A percentile compares a stretch with the other conserved stretches of the same genome.
Conservation (phyloP, 2,329 filamentous ascomycete species). For the Capronia americana region DNA sequence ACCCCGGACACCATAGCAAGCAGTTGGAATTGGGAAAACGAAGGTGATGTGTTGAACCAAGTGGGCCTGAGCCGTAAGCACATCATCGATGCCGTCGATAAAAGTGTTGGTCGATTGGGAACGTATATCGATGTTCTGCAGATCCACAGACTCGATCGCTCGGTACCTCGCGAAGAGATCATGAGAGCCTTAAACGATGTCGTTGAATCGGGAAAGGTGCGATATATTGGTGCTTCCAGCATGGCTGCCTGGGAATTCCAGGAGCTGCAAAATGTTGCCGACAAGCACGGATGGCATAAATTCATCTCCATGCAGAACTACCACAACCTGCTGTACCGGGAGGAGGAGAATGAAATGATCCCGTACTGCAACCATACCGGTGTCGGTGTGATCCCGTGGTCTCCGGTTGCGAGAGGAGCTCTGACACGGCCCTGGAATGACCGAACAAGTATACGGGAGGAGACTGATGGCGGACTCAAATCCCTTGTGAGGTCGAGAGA, state of each 20-base stretch:
- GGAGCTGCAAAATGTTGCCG: conserved; percentile 56
- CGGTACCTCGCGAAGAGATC: conserved; percentile 55
- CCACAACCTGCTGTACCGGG: conserved; percentile 48
- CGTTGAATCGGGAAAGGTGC: conserved; percentile 50
- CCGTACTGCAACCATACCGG: conserved; percentile 49
- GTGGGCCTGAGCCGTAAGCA: conserved; percentile 62
- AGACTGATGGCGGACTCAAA: conserved; percentile 53
- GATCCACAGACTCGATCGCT: conserved; percentile 56
- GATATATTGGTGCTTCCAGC: conserved; percentile 46
- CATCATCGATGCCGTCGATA: conserved; percentile 67
- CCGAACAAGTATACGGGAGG: conserved; percentile 52
- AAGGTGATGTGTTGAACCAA: conserved; percentile 47
- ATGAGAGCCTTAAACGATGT: conserved; percentile 56
- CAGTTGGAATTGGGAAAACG: conserved; percentile 42
- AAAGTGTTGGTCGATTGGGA: conserved; percentile 51
- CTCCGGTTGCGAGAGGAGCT: conserved; percentile 52
- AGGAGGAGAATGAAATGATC: conserved; percentile 58
- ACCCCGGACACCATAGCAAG: conserved; percentile 42
- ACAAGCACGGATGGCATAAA: conserved; percentile 58
- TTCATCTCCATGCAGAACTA: conserved; percentile 62
- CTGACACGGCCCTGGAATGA: conserved; percentile 55
- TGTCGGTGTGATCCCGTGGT: conserved; percentile 50
- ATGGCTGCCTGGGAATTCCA: conserved; percentile 50
- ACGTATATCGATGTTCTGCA: conserved; percentile 59
- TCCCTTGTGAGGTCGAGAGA: conserved; percentile 50